Percentiles rank a stretch among this genome's conserved stretches.
Conservation (phyloP, 2,329 filamentous ascomycete species). For the Colletotrichum tropicale region DNA sequence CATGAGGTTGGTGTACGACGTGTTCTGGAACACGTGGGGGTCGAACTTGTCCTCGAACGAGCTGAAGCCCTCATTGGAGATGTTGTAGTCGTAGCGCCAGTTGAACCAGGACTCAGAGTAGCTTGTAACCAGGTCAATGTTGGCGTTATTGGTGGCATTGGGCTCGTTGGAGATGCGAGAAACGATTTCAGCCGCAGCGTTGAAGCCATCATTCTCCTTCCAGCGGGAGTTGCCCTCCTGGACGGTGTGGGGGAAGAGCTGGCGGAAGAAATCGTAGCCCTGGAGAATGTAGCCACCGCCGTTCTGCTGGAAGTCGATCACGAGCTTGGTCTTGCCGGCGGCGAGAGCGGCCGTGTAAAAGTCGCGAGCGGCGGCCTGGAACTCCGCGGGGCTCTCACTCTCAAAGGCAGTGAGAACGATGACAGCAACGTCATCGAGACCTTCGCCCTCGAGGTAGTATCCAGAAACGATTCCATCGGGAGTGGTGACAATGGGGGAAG, state of each 20-base stretch:
- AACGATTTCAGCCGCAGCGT: constrained; percentile 47
- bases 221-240: constrained; percentile 42
- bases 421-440: constrained; percentile 37
- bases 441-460: constrained; percentile 37
- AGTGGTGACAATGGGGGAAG: constrained; percentile 29
- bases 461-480: constrained; percentile 29
- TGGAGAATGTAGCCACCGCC: constrained; percentile 62
- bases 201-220: constrained; percentile 44
- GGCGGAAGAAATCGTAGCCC: constrained; percentile 63
- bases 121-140: constrained; percentile 31
- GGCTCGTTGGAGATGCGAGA: constrained; percentile 46
- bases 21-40: constrained; percentile 45
- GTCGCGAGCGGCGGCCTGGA: constrained; percentile 35
- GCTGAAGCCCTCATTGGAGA: constrained; percentile 52
- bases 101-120: constrained; percentile 57
- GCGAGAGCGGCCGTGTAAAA: constrained; percentile 38
- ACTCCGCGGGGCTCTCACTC: constrained; percentile 30
- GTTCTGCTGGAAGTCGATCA: constrained; percentile 64
- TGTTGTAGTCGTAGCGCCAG: constrained; percentile 54
- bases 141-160: constrained; percentile 49
- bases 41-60: constrained; percentile 51
- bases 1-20: constrained; percentile 58
- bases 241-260: constrained; percentile 50
- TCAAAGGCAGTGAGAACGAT: constrained; percentile 30
- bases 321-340: constrained; percentile 62